These are phyloP conservation scores for Spirogloea muscicola DNA, from an alignment of 139 green algal genomes.

Conservation along the genomic window DNA sequence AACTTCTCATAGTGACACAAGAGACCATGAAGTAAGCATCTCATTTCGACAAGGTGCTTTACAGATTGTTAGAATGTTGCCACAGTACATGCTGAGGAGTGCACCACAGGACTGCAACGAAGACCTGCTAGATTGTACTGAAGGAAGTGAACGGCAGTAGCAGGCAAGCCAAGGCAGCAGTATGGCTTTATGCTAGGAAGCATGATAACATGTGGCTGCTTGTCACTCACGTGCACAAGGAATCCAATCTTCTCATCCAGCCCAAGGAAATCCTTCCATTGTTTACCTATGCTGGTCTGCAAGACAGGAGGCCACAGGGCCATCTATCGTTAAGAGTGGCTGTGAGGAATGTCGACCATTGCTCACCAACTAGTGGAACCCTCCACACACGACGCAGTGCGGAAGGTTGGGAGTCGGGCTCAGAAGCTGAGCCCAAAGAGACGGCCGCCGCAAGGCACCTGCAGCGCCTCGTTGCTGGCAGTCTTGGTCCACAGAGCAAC, in stretches of 20 bases:
- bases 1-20: background rate
- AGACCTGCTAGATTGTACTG: background rate
- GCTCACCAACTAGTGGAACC: background rate
- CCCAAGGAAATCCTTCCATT: conserved; percentile 88
- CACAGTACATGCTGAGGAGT: background rate
- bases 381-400: background rate
- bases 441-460: conserved; percentile 48
- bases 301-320: conserved; percentile 9
- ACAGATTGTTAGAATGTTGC: background rate
- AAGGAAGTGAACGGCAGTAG: background rate
- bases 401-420: conserved; percentile 6
- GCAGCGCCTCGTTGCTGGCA: conserved; percentile 56
- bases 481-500: conserved; percentile 94
- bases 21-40: background rate
- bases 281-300: conserved; percentile 63
- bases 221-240: conserved; percentile 66
- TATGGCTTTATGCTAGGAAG: background rate
- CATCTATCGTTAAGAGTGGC: conserved; percentile 3
- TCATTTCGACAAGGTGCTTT: background rate
- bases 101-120: background rate
- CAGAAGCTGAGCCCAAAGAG: conserved; percentile 5
- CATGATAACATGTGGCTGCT: conserved; percentile 4
- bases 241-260: conserved; percentile 81
- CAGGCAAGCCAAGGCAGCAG: background rate
- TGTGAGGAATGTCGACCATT: conserved; percentile 3